Evolutionary conservation across 2,329 filamentous ascomycete genomes (phyloP).

Genomic region (Thielaviopsis populi): DNA sequence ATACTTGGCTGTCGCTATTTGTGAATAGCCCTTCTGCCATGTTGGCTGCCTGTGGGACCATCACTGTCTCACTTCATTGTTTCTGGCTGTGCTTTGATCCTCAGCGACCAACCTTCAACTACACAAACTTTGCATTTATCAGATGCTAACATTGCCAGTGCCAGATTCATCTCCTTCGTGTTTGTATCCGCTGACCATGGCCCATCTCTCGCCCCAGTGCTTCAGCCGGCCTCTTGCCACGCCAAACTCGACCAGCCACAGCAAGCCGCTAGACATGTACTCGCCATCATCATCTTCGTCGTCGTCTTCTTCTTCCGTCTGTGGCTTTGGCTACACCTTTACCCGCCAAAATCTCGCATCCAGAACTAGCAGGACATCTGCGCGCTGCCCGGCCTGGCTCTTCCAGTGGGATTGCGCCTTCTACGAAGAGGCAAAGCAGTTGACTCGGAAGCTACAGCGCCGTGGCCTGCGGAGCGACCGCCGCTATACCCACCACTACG

Average conservation of each 20-base stretch:
- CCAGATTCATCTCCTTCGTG: not conserved
- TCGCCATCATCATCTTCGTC: not conserved
- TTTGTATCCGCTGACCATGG: not conserved
- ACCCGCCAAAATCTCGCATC: not conserved
- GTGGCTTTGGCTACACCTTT: not conserved
- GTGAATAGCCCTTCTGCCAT: not conserved
- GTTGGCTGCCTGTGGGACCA: not conserved
- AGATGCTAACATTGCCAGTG: not conserved
- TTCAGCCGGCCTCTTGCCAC: not conserved
- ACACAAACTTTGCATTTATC: no score
- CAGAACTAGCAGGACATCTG: not conserved
- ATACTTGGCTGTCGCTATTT: not conserved
- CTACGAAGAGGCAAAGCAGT: constrained; percentile 10
- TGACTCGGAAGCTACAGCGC: constrained; percentile 4
- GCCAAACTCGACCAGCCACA: not conserved
- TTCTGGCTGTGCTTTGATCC: no score
- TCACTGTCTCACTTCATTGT: not conserved
- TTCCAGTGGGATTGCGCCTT: constrained; percentile 12
- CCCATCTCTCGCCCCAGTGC: not conserved
- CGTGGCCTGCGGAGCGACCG: constrained; percentile 5
- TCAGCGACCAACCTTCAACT: no score
- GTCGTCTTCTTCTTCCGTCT: not conserved
- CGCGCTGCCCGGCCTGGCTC: constrained; percentile 3
- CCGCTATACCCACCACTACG: constrained; percentile 9
- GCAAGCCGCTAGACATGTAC: not conserved